A percentile compares a stretch with the other conserved stretches of the same genome.
Evolutionary conservation across 257 asterid genomes (phyloP).

Genomic region (Ilex aquifolium): DNA sequence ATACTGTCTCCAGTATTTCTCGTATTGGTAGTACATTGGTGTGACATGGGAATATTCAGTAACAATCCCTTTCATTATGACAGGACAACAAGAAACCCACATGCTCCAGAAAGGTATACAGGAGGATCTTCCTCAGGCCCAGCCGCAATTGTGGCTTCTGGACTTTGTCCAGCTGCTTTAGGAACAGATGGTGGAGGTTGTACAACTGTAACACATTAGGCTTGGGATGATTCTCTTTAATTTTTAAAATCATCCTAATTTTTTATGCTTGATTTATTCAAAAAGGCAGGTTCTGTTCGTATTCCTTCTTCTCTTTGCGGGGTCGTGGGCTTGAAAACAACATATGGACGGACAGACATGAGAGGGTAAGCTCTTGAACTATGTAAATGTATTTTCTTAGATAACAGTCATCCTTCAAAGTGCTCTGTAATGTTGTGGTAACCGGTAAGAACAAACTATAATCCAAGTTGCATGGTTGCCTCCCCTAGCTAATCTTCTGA

Average conservation of each 20-base stretch:
- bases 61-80: conserved; percentile 2
- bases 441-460: no score
- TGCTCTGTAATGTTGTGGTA: no score
- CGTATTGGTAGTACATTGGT: no score
- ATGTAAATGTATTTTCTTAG: background rate
- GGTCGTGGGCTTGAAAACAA: conserved; percentile 87
- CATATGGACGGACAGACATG: conserved; percentile 85
- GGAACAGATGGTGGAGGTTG: conserved; percentile 99
- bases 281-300: conserved; percentile 81
- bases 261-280: conserved; percentile 17
- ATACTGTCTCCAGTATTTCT: no score
- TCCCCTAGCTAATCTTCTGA: no score
- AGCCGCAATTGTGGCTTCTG: conserved; percentile 95
- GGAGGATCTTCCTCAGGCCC: conserved; percentile 99
- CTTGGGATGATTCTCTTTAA: conserved; percentile 13
- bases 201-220: conserved; percentile 18
- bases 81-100: conserved; percentile 98
- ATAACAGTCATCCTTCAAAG: no score
- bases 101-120: conserved; percentile 88
- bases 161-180: conserved; percentile 91
- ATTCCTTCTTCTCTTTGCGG: conserved; percentile 98
- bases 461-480: no score
- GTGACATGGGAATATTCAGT: no score
- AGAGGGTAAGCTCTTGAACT: conserved; percentile 50
- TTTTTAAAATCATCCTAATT: conserved; percentile 13